phyloP scores from a whole-genome alignment of 2,329 filamentous ascomycete species.

The Colletotrichum phormii region DNA sequence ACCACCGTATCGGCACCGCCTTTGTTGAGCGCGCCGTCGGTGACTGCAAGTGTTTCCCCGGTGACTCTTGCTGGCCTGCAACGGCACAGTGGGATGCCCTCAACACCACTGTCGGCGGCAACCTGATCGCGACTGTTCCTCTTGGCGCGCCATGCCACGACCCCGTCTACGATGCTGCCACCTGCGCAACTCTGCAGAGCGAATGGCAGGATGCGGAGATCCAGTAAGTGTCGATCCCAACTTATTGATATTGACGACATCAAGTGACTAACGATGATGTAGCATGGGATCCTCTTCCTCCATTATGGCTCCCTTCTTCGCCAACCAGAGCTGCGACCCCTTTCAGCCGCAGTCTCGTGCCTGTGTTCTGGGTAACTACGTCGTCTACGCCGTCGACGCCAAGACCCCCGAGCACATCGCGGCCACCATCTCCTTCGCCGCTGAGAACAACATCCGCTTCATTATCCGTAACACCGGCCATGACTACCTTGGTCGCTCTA shows the following conservation, averaged over 20 bases:
- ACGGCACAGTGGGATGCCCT: conserved; percentile 54
- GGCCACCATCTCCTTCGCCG: conserved; percentile 46
- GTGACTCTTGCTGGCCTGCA: conserved; percentile 62
- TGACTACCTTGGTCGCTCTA: conserved; percentile 64
- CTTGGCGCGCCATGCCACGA: conserved; percentile 59
- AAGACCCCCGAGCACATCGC: conserved; percentile 45
- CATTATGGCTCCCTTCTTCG: conserved; percentile 52
- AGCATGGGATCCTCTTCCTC: conserved; percentile 53
- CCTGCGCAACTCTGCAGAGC: conserved; percentile 55
- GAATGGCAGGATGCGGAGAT: conserved; percentile 57
- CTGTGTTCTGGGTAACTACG: conserved; percentile 58
- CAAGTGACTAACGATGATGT: background rate
- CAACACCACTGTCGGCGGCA: conserved; percentile 61
- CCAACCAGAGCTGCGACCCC: conserved; percentile 55
- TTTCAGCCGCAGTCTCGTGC: conserved; percentile 51
- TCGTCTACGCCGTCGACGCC: conserved; percentile 53
- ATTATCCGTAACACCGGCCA: conserved; percentile 66
- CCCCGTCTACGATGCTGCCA: conserved; percentile 55
- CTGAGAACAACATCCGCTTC: conserved; percentile 57
- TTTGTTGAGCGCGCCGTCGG: conserved; percentile 47
- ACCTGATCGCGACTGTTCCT: conserved; percentile 60
- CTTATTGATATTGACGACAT: background rate
- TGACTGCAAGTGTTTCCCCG: conserved; percentile 59
- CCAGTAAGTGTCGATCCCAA: conserved; percentile 49
- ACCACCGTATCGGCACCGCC: background rate